These are phyloP conservation scores for Rugonectria rugulosa DNA, from an alignment of 2,329 filamentous ascomycete species.

Conservation along the genomic window DNA sequence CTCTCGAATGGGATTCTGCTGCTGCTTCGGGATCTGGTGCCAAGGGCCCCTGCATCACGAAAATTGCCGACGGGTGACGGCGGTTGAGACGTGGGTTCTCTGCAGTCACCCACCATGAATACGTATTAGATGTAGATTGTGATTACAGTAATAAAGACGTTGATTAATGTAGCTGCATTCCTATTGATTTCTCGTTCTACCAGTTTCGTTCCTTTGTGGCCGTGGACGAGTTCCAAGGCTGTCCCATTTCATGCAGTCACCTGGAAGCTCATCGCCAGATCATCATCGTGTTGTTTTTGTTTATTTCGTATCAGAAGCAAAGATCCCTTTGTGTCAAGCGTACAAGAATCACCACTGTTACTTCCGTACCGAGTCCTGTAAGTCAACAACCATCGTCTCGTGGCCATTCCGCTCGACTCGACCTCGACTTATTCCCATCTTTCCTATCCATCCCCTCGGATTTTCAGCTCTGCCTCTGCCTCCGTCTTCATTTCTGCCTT, in stretches of 20 bases:
- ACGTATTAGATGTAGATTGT: background rate
- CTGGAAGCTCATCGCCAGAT: too few relatives aligned
- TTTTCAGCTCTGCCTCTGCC: too few relatives aligned
- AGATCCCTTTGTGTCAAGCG: background rate
- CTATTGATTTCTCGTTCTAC: too few relatives aligned
- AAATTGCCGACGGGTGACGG: slow-evolving; percentile 2
- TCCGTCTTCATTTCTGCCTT: background rate
- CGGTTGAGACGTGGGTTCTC: background rate
- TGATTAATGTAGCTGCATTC: too few relatives aligned
- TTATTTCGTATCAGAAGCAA: background rate
- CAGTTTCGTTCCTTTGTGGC: too few relatives aligned
- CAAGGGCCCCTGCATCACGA: background rate
- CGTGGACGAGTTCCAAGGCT: too few relatives aligned
- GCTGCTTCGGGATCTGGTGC: background rate
- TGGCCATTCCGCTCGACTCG: background rate
- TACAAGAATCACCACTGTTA: slow-evolving; percentile 1
- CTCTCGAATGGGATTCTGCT: background rate
- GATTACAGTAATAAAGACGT: too few relatives aligned
- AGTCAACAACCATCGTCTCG: background rate
- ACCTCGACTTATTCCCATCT: background rate
- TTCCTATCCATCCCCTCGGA: background rate
- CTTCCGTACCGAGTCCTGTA: background rate
- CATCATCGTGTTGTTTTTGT: too few relatives aligned
- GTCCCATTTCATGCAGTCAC: too few relatives aligned
- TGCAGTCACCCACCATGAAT: background rate